phyloP scores from a whole-genome alignment of 169 alveolate species.

The Eimeria brunetti region DNA sequence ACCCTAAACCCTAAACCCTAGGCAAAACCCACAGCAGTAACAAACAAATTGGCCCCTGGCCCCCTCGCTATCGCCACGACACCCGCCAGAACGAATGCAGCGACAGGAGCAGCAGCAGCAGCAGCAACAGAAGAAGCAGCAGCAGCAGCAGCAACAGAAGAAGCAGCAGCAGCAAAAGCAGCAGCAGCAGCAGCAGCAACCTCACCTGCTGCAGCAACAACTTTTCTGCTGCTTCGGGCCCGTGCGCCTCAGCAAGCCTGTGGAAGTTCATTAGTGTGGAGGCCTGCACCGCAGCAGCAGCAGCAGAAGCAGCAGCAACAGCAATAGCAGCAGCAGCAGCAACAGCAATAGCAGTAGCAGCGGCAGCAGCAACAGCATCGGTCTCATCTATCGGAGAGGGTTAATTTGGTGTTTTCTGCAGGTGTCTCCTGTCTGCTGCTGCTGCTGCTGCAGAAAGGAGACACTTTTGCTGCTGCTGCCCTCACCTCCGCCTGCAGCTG shows the following conservation, averaged over 20 bases:
- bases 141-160: conserved; percentile 3
- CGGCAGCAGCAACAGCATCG: neutral
- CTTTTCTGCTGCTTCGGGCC: conserved; percentile 63
- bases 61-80: neutral
- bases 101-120: conserved; percentile 5
- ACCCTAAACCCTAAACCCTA: no score
- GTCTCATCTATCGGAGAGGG: no score
- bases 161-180: neutral
- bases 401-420: neutral
- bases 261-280: conserved; percentile 49
- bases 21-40: no score
- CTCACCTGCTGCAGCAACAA: conserved; percentile 64
- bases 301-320: conserved; percentile 30
- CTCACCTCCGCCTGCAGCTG: conserved; percentile 68
- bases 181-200: conserved; percentile 30
- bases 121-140: conserved; percentile 41
- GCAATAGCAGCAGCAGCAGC: conserved; percentile 1
- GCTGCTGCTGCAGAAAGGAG: conserved; percentile 11
- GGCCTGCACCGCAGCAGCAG: conserved; percentile 46
- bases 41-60: no score
- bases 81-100: neutral
- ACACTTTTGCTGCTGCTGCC: conserved; percentile 12
- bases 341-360: neutral
- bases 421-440: neutral
- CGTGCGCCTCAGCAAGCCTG: conserved; percentile 59